Percentiles rank a stretch among this genome's conserved stretches.
Conservation (phyloP, 768 basidiomycete species). For the Dacryopinax primogenitus region DNA sequence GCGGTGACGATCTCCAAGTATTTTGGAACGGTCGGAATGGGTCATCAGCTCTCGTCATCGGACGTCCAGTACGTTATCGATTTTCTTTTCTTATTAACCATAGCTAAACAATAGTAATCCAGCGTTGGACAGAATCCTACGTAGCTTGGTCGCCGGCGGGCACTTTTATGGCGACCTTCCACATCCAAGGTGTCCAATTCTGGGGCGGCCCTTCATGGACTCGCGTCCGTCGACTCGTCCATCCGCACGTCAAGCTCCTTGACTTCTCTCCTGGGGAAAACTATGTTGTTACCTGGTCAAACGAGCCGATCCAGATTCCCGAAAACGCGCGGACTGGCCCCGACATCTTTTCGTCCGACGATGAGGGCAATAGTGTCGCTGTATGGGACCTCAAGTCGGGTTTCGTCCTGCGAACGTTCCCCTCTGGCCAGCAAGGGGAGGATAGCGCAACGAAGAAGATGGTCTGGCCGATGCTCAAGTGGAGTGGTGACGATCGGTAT, state of each 20-base stretch:
- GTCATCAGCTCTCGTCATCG: slow-evolving; percentile 63
- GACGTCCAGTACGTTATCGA: slow-evolving; percentile 49
- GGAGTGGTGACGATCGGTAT: slow-evolving; percentile 93
- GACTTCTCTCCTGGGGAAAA: slow-evolving; percentile 97
- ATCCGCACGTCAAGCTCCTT: slow-evolving; percentile 87
- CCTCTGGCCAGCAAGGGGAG: slow-evolving; percentile 45
- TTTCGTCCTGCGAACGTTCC: slow-evolving; percentile 82
- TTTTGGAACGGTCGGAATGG: slow-evolving; percentile 89
- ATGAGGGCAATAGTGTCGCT: slow-evolving; percentile 92
- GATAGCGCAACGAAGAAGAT: slow-evolving; percentile 47
- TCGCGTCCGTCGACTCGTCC: slow-evolving; percentile 79
- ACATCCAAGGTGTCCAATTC: slow-evolving; percentile 86
- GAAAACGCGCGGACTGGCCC: slow-evolving; percentile 66
- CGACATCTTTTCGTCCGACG: slow-evolving; percentile 81
- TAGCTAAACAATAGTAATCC: background rate
- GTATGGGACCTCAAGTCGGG: slow-evolving; percentile 98
- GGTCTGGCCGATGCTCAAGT: slow-evolving; percentile 85
- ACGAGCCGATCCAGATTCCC: slow-evolving; percentile 78
- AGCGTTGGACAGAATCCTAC: slow-evolving; percentile 97
- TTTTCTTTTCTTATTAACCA: slow-evolving; percentile 8
- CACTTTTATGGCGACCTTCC: slow-evolving; percentile 86
- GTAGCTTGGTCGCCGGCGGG: slow-evolving; percentile 94
- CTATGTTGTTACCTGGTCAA: slow-evolving; percentile 95
- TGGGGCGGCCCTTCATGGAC: slow-evolving; percentile 93
- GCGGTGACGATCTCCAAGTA: slow-evolving; percentile 80